A percentile compares a stretch with the other conserved stretches of the same genome.
Conservation (phyloP, 2,329 filamentous ascomycete genomes). For the Aspergillus sp. region DNA sequence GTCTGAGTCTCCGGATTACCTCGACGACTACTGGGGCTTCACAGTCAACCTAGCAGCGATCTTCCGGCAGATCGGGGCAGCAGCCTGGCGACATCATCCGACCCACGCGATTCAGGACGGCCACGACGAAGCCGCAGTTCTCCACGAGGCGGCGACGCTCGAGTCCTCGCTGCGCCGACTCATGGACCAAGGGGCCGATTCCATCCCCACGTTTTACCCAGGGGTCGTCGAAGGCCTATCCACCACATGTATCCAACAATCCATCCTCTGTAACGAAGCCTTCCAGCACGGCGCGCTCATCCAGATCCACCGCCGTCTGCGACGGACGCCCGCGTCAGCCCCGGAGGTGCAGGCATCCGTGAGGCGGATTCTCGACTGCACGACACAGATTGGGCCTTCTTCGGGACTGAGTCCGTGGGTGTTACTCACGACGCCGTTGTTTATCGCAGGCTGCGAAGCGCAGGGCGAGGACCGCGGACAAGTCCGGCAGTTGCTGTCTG, state of each 20-base stretch:
- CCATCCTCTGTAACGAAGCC: constrained; percentile 42
- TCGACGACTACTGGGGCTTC: constrained; percentile 46
- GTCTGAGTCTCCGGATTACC: constrained; percentile 29
- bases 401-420: constrained; percentile 43
- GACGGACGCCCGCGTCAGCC: constrained; percentile 30
- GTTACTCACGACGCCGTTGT: constrained; percentile 44
- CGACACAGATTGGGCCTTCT: constrained; percentile 38
- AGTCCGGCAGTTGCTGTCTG: constrained; percentile 32
- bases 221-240: constrained; percentile 35
- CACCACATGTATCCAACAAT: constrained; percentile 33
- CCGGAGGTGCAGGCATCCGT: constrained; percentile 36
- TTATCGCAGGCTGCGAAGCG: constrained; percentile 45
- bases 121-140: constrained; percentile 20
- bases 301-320: constrained; percentile 41
- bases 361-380: constrained; percentile 40
- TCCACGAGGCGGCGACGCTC: constrained; percentile 31
- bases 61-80: constrained; percentile 41
- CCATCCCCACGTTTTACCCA: constrained; percentile 36
- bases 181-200: constrained; percentile 32
- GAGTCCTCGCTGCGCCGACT: constrained; percentile 35
- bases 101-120: constrained; percentile 11
- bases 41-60: constrained; percentile 39
- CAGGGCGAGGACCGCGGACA: constrained; percentile 35
- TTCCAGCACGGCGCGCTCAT: constrained; percentile 46
- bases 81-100: constrained; percentile 32